Conservation (phyloP, 2,329 filamentous ascomycete species). For the Neonectria hederae region DNA sequence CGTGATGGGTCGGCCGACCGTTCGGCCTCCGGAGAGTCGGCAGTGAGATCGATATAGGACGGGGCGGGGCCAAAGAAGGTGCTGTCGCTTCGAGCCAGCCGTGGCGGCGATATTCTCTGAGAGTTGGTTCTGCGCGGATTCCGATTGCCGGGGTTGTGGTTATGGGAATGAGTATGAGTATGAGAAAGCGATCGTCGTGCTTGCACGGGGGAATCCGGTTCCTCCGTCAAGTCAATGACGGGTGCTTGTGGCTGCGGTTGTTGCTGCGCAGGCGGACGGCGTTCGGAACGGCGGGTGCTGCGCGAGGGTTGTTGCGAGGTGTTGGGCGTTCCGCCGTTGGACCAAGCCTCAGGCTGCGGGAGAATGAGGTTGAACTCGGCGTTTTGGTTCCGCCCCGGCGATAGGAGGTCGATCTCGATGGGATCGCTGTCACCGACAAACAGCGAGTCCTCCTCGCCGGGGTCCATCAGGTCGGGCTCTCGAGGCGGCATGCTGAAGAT, state of each 20-base stretch:
- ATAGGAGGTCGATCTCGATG: conserved; percentile 24
- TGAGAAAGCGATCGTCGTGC: conserved; percentile 44
- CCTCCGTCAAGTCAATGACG: conserved; percentile 61
- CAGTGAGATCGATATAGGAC: conserved; percentile 63
- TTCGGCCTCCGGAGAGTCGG: conserved; percentile 54
- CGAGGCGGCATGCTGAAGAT: conserved; percentile 1
- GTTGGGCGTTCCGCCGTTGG: conserved; percentile 8
- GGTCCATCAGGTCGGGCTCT: conserved; percentile 30
- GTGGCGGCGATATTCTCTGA: conserved; percentile 52
- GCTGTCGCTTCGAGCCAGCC: conserved; percentile 56
- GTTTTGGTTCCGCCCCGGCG: background rate
- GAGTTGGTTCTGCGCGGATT: conserved; percentile 56
- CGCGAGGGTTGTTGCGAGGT: conserved; percentile 19
- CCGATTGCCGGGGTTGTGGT: conserved; percentile 28
- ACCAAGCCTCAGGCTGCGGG: conserved; percentile 25
- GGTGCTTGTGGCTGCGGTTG: conserved; percentile 29
- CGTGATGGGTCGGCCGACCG: conserved; percentile 30
- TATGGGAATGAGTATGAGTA: conserved; percentile 33
- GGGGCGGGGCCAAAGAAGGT: conserved; percentile 49
- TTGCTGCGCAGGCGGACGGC: conserved; percentile 9
- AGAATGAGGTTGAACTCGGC: conserved; percentile 28
- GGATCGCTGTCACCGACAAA: conserved; percentile 34
- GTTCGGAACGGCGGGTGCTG: conserved; percentile 15
- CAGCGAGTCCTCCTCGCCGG: conserved; percentile 30
- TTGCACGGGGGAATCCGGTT: conserved; percentile 58